A percentile compares a stretch with the other conserved stretches of the same genome.
Evolutionary conservation across 805 yeast species (phyloP).

Genomic region (Teunomyces funiuensis): DNA sequence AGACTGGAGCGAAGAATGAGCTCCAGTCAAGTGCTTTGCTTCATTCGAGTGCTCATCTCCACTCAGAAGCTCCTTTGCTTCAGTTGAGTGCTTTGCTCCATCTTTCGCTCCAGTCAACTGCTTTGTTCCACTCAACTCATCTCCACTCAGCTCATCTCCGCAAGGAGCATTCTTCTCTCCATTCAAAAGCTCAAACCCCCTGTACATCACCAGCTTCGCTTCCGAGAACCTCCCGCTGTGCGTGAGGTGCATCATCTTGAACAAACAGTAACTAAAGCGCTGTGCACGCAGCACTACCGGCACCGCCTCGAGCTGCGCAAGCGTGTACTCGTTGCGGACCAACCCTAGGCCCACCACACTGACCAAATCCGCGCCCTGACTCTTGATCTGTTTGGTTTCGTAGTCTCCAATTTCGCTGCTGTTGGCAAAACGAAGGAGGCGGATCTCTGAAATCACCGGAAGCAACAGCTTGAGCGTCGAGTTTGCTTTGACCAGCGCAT

Average conservation of each 20-base stretch:
- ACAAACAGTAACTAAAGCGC: conserved; percentile 12
- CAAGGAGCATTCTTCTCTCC: too few species aligned
- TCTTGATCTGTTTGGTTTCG: neutral
- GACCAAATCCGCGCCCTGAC: neutral
- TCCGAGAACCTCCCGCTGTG: conserved; percentile 16
- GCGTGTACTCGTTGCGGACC: conserved; percentile 10
- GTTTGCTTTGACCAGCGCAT: conserved; percentile 12
- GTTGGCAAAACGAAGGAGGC: neutral
- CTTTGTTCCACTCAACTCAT: too few species aligned
- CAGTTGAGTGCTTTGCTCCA: too few species aligned
- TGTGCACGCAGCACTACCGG: conserved; percentile 8
- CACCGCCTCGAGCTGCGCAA: conserved; percentile 11
- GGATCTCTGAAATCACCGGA: conserved; percentile 10
- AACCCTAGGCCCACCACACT: conserved; percentile 6
- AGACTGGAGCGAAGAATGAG: too few species aligned
- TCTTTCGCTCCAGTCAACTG: too few species aligned
- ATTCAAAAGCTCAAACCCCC: conserved; percentile 19
- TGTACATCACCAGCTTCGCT: conserved; percentile 16
- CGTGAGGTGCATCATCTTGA: conserved; percentile 12
- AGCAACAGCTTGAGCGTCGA: conserved; percentile 10
- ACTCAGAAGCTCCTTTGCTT: too few species aligned
- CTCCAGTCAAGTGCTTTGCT: too few species aligned
- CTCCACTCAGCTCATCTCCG: too few species aligned
- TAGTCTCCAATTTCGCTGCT: neutral
- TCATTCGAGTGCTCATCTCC: too few species aligned